Evolutionary conservation across 2,329 filamentous ascomycete genomes (phyloP), one percentile per base, ranked within the genome.

Genomic region (Achaetomium macrosporum): DNA sequence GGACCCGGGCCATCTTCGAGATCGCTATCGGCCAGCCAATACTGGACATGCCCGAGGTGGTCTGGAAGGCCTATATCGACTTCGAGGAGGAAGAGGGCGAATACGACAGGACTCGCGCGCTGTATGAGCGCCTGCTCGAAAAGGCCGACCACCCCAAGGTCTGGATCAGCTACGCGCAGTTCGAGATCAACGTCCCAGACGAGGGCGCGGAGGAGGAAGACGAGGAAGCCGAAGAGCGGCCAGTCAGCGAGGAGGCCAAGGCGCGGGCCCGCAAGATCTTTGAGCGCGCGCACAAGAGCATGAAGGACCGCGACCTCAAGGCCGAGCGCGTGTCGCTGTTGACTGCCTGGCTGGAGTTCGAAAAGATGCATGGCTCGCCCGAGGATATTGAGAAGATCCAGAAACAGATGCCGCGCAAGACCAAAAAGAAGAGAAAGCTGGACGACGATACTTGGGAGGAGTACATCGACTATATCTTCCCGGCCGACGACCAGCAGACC

Each of bases 131-230:
- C 8, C 78, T 99, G 12, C 79, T 99, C 41, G 78, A 89, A 64
- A 96, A 95, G 82, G 96, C 93, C n/a, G 86, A 93, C 65, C 93
- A 99, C 66, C 90, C 96, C 76, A 99, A 97, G 76, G 93, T 99
- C 55, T 99, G 93, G 93, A 95, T 93, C 70, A 92, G 88, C 69
- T 99, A 92, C 72, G 93, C 93, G n/a, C 88, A 95, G 69, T 97
- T 99, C 66, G 93, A 99, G 71, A 89, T 97, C 74, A 92, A 93
- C 68, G 84, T 96, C 0, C 90, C 90, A 42, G 90, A 95, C 17
- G 62, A 82, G 44, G 79, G 80, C 40, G 84, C 76, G 16, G 78
- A 78, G 12, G 76, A 77, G 10, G 76, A 76, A 3, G 82, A 80
- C 17, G 82, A 82, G 45, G 78, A 79, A 42, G 79, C 81, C 17